phyloP scores from a whole-genome alignment of 306 rosid species.

The Rosa rugosa region DNA sequence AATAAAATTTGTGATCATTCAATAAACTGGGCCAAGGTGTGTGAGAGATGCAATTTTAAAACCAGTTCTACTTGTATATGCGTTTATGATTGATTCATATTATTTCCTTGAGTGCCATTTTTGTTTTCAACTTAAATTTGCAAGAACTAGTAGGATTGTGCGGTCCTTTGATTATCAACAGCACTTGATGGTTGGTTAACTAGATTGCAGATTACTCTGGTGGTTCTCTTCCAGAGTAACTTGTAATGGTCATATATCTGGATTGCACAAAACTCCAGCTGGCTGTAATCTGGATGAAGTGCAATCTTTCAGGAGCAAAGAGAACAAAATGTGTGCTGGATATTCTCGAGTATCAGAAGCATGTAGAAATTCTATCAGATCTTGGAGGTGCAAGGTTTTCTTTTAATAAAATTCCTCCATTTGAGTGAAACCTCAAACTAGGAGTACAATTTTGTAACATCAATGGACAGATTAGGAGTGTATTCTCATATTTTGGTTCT shows the following conservation, averaged over 20 bases:
- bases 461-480: no score
- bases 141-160: neutral
- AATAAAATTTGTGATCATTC: conserved; percentile 1
- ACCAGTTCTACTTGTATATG: neutral
- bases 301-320: no score
- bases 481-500: no score
- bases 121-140: neutral
- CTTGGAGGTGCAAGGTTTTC: no score
- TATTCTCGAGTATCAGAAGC: no score
- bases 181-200: neutral
- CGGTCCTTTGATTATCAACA: neutral
- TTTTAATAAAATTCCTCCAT: no score
- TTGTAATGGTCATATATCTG: no score
- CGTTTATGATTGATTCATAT: neutral
- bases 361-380: no score
- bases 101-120: neutral
- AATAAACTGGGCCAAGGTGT: neutral
- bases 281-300: no score
- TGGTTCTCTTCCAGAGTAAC: neutral
- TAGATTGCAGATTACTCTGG: neutral
- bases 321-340: no score
- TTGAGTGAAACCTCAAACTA: neutral
- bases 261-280: no score
- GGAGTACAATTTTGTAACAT: no score
- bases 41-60: neutral